Conservation (phyloP, 768 basidiomycete genomes). For the Obba rivulosa region DNA sequence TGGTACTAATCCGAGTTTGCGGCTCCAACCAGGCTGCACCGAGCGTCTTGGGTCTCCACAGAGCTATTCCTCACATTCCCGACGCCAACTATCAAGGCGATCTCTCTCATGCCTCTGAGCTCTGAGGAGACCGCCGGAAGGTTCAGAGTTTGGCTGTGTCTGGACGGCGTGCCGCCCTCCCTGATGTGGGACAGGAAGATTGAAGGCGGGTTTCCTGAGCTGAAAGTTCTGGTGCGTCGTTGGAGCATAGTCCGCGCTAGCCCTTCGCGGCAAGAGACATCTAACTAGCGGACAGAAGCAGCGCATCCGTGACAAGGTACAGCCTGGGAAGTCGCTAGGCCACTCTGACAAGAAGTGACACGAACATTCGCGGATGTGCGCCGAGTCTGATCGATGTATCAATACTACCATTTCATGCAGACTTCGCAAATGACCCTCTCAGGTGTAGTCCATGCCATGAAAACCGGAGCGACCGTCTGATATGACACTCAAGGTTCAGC, state of each 20-base stretch:
- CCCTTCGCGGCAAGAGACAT: neutral
- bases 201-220: conserved; percentile 89
- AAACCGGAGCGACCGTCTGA: no score
- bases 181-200: conserved; percentile 88
- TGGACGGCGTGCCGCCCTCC: conserved; percentile 31
- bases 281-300: conserved; percentile 60
- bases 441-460: no score
- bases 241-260: neutral
- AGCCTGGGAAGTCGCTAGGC: conserved; percentile 78
- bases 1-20: neutral
- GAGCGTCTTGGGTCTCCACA: conserved; percentile 91
- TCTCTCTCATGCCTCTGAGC: conserved; percentile 71
- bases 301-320: conserved; percentile 73
- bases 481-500: no score
- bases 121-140: conserved; percentile 81
- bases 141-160: conserved; percentile 83
- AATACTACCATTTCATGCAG: no score
- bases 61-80: conserved; percentile 91
- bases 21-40: conserved; percentile 67
- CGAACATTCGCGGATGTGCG: neutral
- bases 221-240: conserved; percentile 70
- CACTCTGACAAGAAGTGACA: conserved; percentile 70
- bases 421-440: no score
- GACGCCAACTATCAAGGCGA: conserved; percentile 59
- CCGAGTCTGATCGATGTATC: no score